Base-by-base conservation (phyloP, 1,139 yeast species). In the Blastobotrys arbuscula region DNA sequence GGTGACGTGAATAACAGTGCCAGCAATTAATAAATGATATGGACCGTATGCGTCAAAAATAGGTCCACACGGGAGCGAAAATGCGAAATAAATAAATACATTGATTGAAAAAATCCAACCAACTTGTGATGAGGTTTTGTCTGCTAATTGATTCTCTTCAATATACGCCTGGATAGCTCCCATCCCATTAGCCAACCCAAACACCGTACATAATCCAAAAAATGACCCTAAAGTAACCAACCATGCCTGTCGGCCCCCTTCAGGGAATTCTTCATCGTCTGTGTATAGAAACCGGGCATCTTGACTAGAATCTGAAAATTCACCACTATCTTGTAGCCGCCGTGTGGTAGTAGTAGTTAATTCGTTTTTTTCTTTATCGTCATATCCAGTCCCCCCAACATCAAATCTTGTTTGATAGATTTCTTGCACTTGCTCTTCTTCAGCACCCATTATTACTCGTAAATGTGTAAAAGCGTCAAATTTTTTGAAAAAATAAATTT, bases 141-240 rank as follows among this genome's bases (percentile, higher is more conserved):
- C 53, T 2, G 69, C 63, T 44, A 82, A 67, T 57, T 80, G 84
- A 59, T 82, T 76, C 9, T 68, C 64, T 2, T 82, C 70, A 13
- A 84, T 73, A 56, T 82, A 82, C 0, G 86, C 76, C 63, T 83
- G 84, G 44, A 83, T 73, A 0, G 87, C 88, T 51, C 92, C 92
- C 31, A 80, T 65, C 1, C 85, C 72, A 59, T 84, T 84, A 59
- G 82, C 72, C 21, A 82, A 63, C 2, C 94, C 94, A 61, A 83
- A 81, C 21, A 74, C 78, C 2, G 82, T 77, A 12, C 78, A 66
- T 39, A 83, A 62, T 0, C 90, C 92, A 53, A 81, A 60, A 53
- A 81, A 81, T 0, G 84, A 75, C 0, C 90, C 90, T 8, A 80
- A 55, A 0, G 79, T 74, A 0, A 81, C 81, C 12, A 71, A 50